Percentiles rank a stretch among this genome's conserved stretches.
These are phyloP conservation scores for Saraca asoca DNA, from an alignment of 331 rosid species.

Conservation along the genomic window DNA sequence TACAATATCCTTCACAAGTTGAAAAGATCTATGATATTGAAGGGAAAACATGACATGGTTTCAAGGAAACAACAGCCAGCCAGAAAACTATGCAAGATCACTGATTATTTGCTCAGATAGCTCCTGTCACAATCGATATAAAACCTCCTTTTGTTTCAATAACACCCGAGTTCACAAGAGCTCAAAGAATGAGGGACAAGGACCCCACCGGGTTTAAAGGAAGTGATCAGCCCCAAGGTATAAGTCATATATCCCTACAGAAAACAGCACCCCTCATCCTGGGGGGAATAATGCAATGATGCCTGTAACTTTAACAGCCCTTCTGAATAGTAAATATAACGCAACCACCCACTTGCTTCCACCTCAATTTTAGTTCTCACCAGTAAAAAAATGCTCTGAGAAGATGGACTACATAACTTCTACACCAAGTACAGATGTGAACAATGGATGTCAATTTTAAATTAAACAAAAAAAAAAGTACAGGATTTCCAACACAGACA, in stretches of 20 bases:
- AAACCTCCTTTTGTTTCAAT: too few relatives aligned
- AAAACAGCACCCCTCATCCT: not conserved
- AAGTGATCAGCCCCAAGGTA: not conserved
- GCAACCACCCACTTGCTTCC: not conserved
- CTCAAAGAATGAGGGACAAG: too few relatives aligned
- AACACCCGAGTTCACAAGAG: too few relatives aligned
- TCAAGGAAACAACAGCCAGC: too few relatives aligned
- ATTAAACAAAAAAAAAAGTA: not conserved
- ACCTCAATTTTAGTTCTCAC: not conserved
- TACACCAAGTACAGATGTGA: not conserved
- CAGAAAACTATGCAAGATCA: too few relatives aligned
- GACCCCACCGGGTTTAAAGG: not conserved
- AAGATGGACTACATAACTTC: not conserved
- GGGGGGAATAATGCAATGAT: not conserved
- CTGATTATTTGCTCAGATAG: too few relatives aligned
- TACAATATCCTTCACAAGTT: not conserved
- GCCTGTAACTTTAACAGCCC: not conserved
- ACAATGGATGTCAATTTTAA: not conserved
- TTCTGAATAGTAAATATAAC: not conserved
- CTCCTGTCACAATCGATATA: too few relatives aligned
- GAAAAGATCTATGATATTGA: not conserved
- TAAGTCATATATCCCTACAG: not conserved
- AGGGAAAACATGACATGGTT: not conserved
- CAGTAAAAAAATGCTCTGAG: not conserved
- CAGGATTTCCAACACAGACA: constrained; percentile 21